These are phyloP conservation scores for Beauveria medogensis DNA, from an alignment of 2,329 filamentous ascomycete species.

Conservation along the genomic window DNA sequence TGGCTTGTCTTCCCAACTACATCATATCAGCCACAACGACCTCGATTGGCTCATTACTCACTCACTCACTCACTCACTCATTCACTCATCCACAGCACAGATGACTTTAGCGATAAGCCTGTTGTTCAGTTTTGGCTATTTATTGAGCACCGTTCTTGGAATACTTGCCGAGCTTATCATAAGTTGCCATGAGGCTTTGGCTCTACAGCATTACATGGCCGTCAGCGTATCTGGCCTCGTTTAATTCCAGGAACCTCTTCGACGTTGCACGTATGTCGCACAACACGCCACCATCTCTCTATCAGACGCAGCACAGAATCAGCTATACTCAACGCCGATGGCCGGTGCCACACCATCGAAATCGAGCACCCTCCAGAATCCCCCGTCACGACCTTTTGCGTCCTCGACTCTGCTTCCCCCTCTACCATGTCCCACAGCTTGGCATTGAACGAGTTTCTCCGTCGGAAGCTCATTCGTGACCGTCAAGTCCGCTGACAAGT, in stretches of 20 bases:
- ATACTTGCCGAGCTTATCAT: no score
- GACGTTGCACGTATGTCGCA: neutral
- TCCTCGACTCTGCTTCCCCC: neutral
- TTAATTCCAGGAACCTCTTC: no score
- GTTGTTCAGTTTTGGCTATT: neutral
- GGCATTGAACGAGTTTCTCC: neutral
- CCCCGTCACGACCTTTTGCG: slow-evolving; percentile 5
- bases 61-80: neutral
- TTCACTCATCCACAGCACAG: neutral
- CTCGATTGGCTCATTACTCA: neutral
- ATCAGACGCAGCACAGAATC: neutral
- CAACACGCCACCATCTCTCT: neutral
- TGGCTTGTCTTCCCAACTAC: neutral
- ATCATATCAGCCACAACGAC: neutral
- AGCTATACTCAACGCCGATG: neutral
- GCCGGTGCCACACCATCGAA: slow-evolving; percentile 11
- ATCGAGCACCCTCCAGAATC: slow-evolving; percentile 10
- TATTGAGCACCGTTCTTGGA: neutral
- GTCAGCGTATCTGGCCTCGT: no score
- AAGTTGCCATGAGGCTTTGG: no score
- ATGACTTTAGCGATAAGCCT: neutral
- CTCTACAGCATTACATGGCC: no score
- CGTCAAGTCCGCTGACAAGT: no score
- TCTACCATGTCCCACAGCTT: slow-evolving; percentile 10
- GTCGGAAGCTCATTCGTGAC: no score